These are phyloP conservation scores for Aspergillus novoparasiticus DNA, from an alignment of 2,329 filamentous ascomycete species.

Conservation along the genomic window DNA sequence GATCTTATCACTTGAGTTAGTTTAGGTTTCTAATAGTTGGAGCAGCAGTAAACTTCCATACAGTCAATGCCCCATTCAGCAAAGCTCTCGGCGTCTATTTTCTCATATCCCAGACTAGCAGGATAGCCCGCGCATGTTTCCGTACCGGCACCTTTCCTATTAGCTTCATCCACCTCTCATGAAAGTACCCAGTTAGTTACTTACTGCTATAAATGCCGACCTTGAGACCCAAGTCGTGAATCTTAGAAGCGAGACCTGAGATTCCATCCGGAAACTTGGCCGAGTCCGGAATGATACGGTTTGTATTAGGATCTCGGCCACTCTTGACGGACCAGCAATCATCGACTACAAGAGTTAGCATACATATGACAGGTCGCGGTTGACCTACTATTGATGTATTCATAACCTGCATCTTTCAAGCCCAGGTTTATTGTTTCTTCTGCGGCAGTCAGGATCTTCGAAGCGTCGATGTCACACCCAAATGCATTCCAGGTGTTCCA, in stretches of 20 bases:
- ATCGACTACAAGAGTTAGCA: slow-evolving; percentile 47
- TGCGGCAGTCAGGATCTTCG: slow-evolving; percentile 51
- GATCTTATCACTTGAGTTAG: slow-evolving; percentile 36
- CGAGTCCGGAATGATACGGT: slow-evolving; percentile 51
- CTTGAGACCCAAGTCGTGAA: slow-evolving; percentile 62
- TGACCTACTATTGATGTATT: slow-evolving; percentile 46
- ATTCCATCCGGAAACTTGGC: slow-evolving; percentile 63
- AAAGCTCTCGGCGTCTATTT: slow-evolving; percentile 60
- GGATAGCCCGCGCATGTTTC: slow-evolving; percentile 60
- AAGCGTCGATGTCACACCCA: slow-evolving; percentile 51
- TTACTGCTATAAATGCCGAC: slow-evolving; percentile 63
- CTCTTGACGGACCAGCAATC: slow-evolving; percentile 61
- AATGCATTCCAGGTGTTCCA: slow-evolving; percentile 53
- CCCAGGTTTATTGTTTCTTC: slow-evolving; percentile 49
- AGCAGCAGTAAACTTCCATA: slow-evolving; percentile 10
- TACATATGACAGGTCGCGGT: background rate
- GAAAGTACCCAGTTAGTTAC: background rate
- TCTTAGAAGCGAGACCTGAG: slow-evolving; percentile 52
- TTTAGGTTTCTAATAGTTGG: slow-evolving; percentile 2
- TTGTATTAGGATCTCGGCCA: slow-evolving; percentile 45
- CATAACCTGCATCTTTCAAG: slow-evolving; percentile 52
- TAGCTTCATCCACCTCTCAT: background rate
- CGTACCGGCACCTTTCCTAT: slow-evolving; percentile 31
- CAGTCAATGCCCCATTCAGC: slow-evolving; percentile 62
- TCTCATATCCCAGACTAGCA: slow-evolving; percentile 59